Base-by-base conservation (phyloP, 2,329 filamentous ascomycete species). In the Phyllosticta citriasiana region DNA sequence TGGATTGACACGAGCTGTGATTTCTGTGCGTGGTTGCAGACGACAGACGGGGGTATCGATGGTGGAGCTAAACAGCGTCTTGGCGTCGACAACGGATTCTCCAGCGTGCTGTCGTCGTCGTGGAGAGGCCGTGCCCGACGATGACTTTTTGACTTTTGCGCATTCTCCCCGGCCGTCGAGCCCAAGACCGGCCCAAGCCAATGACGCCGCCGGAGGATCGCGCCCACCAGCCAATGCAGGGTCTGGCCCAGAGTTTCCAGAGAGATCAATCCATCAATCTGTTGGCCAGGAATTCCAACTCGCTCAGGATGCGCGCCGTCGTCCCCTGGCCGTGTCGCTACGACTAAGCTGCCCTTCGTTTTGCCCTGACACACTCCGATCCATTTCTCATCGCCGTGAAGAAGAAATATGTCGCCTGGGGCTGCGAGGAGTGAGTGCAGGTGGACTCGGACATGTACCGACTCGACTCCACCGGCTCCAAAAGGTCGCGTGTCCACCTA, bases 401-500 rank as follows among this genome's bases (percentile, higher is more conserved):
- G 27, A 30, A 30, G 6, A 27, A 5, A 8, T 2, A 6, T 10
- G 33, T 40, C 33, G 33, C 33, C 10, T 40, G 33, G 33, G 33
- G 33, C 10, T 40, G 33, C 33, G 10, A 10, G 10, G 14, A 40
- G 33, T 40, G 33, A 4, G 14, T n/a, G n/a, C n/a, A n/a, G n/a
- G n/a, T n/a, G n/a, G n/a, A n/a, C n/a, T n/a, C n/a, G n/a, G n/a
- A n/a, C n/a, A 3, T 35, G 9, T 16, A 16, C 9, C 33, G 9
- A 1, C 1, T 35, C 14, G 5, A 3, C 33, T 35, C 24, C 35
- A 26, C 22, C 19, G 19, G 19, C 22, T 2, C 19, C n/a, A 52
- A 19, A 16, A 19, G 26, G 58, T 60, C 58, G 58, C 58, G 58
- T 60, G 58, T 40, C 22, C 53, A 30, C 35, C 33, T 60, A 52